These are phyloP conservation scores for Penicillium hordei DNA, from an alignment of 2,329 filamentous ascomycete genomes.

Conservation along the genomic window DNA sequence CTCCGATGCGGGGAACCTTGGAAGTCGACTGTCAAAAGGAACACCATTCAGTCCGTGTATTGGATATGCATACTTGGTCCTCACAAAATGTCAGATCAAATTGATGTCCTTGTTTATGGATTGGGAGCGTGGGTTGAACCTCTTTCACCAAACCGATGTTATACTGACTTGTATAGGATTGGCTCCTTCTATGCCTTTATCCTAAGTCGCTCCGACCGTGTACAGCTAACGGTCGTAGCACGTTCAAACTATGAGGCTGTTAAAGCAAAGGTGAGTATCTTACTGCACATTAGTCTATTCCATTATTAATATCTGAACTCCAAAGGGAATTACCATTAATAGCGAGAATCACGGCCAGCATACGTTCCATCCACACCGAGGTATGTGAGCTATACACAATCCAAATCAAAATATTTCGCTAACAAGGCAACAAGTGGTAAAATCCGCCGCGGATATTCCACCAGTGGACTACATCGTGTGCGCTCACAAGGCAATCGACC, in stretches of 20 bases:
- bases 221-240: constrained; percentile 46
- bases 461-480: constrained; percentile 42
- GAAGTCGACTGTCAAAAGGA: neutral
- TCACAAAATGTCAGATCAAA: constrained; percentile 29
- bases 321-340: constrained; percentile 44
- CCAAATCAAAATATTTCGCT: neutral
- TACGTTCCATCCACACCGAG: constrained; percentile 34
- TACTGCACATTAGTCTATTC: too few species aligned
- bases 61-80: neutral
- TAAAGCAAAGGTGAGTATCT: constrained; percentile 34
- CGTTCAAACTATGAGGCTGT: constrained; percentile 50
- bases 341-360: constrained; percentile 46
- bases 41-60: neutral
- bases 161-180: constrained; percentile 43
- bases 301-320: neutral
- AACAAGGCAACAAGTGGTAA: constrained; percentile 34
- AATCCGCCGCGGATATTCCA: constrained; percentile 35
- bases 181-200: constrained; percentile 61
- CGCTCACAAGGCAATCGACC: constrained; percentile 45
- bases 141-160: neutral
- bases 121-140: constrained; percentile 53
- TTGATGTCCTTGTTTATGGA: constrained; percentile 53
- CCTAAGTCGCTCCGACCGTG: constrained; percentile 43
- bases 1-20: constrained; percentile 4
- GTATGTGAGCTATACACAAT: constrained; percentile 22